These are phyloP conservation scores for Tulasnella sp. DNA, from an alignment of 768 basidiomycete species.

Conservation along the genomic window DNA sequence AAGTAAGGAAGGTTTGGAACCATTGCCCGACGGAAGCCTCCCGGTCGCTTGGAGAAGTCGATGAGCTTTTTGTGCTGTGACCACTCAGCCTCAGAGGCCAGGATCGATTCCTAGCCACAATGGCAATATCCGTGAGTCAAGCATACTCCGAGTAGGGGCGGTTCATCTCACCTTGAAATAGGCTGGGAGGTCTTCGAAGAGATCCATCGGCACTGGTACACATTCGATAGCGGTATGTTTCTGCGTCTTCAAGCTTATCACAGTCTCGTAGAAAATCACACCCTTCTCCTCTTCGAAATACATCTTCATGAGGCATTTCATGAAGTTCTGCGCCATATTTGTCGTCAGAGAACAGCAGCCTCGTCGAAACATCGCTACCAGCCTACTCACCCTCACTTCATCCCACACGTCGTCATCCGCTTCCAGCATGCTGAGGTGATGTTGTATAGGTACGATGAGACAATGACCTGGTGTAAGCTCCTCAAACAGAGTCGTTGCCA, in stretches of 20 bases:
- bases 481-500: constrained; percentile 83
- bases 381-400: constrained; percentile 70
- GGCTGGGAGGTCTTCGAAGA: constrained; percentile 80
- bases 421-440: constrained; percentile 85
- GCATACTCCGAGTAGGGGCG: not conserved
- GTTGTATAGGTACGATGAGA: constrained; percentile 92
- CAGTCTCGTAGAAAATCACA: constrained; percentile 92
- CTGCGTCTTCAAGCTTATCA: constrained; percentile 79
- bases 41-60: constrained; percentile 82
- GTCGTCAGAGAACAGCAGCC: not conserved
- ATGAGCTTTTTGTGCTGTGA: constrained; percentile 97
- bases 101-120: constrained; percentile 73
- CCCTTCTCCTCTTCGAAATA: constrained; percentile 89
- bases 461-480: constrained; percentile 92
- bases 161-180: constrained; percentile 73
- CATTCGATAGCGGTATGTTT: constrained; percentile 92
- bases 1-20: constrained; percentile 97
- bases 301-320: constrained; percentile 96
- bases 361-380: constrained; percentile 14
- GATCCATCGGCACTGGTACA: constrained; percentile 84
- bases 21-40: constrained; percentile 92
- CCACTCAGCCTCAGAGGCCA: constrained; percentile 93
- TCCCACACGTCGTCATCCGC: constrained; percentile 98
- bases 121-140: not conserved
- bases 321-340: constrained; percentile 52